Evolutionary conservation across 2,329 filamentous ascomycete genomes (phyloP), one percentile per base, ranked within the genome.

Genomic region (Exophiala mesophila): DNA sequence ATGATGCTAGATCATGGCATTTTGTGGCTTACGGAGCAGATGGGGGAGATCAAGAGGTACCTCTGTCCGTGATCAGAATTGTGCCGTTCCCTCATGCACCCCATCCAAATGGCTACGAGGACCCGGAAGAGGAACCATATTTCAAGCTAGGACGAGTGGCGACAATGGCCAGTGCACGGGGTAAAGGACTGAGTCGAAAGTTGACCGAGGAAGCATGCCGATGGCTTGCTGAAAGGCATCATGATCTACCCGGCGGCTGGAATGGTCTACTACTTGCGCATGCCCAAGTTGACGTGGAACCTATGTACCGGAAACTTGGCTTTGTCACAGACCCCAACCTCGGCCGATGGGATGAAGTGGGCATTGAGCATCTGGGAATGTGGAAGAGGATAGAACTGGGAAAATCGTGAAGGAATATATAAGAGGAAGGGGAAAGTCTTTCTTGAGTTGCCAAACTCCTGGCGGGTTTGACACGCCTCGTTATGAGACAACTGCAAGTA

Each of bases 281-380:
- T 68, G 85, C 88, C 3, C 88, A 95, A 67, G 73, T 75, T 41
- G 63, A 69, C 21, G 78, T 84, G 10, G 72, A 79, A 51, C 66
- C 64, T 19, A 69, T 82, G 53, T 97, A 88, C 79, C 66, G 68
- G 57, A 76, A 71, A 57, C 76, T 82, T 63, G 88, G 88, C 0
- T 96, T 95, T 62, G 65, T 70, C 49, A 69, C 77, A 7, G 88
- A 96, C 63, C 74, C 84, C 57, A 70, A 65, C 7, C 78, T 90
- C 76, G 85, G 86, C 1, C 72, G 62, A 21, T 96, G 88, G 88
- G 71, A 73, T 49, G 88, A 96, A 63, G 88, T 92, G 58, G 86
- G 84, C 3, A 90, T 95, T 41, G 71, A 77, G 52, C 88, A 95
- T 68, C 74, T 94, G 13, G 88, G 85, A 46, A 94, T 96, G 88